These are phyloP conservation scores for Mucor saturninus DNA, from an alignment of 371 early-diverging fungal genomes.

Conservation along the genomic window DNA sequence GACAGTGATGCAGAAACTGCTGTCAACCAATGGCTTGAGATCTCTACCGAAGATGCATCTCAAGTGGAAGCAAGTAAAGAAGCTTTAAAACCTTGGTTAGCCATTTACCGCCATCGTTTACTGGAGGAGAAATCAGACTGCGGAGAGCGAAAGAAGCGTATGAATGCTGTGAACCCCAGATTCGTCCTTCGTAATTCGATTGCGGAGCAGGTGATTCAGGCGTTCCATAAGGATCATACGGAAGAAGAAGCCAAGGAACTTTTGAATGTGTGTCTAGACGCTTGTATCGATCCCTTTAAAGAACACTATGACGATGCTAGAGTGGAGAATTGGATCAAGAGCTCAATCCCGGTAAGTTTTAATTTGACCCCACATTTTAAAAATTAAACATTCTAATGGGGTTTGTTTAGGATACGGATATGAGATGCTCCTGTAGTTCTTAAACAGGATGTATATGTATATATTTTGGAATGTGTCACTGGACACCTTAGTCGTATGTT, in stretches of 20 bases:
- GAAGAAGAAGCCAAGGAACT: slow-evolving; percentile 34
- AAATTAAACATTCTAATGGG: slow-evolving; percentile 18
- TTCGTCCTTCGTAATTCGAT: slow-evolving; percentile 80
- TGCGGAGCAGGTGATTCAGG: slow-evolving; percentile 66
- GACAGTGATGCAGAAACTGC: slow-evolving; percentile 45
- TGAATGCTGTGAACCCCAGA: slow-evolving; percentile 71
- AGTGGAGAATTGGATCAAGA: slow-evolving; percentile 39
- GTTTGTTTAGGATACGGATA: slow-evolving; percentile 38
- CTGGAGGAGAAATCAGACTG: slow-evolving; percentile 29
- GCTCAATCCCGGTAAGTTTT: slow-evolving; percentile 40
- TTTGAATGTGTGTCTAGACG: slow-evolving; percentile 58
- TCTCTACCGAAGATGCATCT: slow-evolving; percentile 33
- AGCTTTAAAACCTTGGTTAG: slow-evolving; percentile 46
- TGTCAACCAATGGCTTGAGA: slow-evolving; percentile 34
- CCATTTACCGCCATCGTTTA: slow-evolving; percentile 59
- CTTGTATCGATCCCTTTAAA: slow-evolving; percentile 63
- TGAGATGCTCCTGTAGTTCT: slow-evolving; percentile 45
- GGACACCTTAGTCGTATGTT: too few species aligned
- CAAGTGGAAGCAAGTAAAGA: slow-evolving; percentile 22
- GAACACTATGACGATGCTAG: slow-evolving; percentile 45
- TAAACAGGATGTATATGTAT: slow-evolving; percentile 5
- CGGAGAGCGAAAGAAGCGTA: slow-evolving; percentile 44
- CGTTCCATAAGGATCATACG: slow-evolving; percentile 40
- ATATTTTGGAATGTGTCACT: too few species aligned
- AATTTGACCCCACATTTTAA: slow-evolving; percentile 19